These are phyloP conservation scores for Aciculosporium take DNA, from an alignment of 2,329 filamentous ascomycete species.

Conservation along the genomic window DNA sequence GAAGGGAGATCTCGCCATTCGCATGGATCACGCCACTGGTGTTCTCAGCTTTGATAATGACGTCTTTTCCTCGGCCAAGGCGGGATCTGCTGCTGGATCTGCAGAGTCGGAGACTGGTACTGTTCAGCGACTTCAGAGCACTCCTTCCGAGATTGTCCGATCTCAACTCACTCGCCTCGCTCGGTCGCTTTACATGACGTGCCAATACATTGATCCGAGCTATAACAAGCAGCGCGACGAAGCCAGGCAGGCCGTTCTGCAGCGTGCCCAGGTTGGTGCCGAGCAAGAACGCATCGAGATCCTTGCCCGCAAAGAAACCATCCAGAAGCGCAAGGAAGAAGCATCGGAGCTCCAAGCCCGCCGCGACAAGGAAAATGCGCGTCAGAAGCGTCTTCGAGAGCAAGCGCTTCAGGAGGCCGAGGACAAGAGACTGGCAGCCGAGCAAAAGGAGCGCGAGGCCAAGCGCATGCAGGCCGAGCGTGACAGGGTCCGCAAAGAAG, in stretches of 20 bases:
- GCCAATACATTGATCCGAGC: conserved; percentile 84
- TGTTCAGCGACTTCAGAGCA: conserved; percentile 92
- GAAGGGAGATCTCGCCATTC: conserved; percentile 94
- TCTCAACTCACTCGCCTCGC: conserved; percentile 85
- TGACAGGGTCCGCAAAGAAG: conserved; percentile 79
- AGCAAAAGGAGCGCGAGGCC: conserved; percentile 80
- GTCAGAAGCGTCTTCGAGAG: conserved; percentile 71
- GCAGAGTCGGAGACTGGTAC: conserved; percentile 73
- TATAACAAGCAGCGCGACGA: conserved; percentile 72
- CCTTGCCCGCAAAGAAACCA: conserved; percentile 73
- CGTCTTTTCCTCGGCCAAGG: conserved; percentile 94
- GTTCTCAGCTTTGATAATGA: conserved; percentile 96
- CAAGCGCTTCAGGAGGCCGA: conserved; percentile 85
- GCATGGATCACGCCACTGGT: conserved; percentile 88
- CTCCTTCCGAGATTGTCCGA: conserved; percentile 91
- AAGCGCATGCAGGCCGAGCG: conserved; percentile 76
- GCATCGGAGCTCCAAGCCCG: conserved; percentile 78
- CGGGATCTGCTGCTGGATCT: conserved; percentile 69
- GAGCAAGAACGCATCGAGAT: conserved; percentile 81
- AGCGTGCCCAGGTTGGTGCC: conserved; percentile 73
- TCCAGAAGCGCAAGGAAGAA: conserved; percentile 93
- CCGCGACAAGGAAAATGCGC: conserved; percentile 85
- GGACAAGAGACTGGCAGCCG: conserved; percentile 74
- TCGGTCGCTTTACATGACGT: conserved; percentile 82
- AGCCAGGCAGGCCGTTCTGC: conserved; percentile 65